A percentile compares a stretch with the other conserved stretches of the same genome.
phyloP scores from a whole-genome alignment of 768 basidiomycete genomes.

The Kwoniella newhampshirensis region DNA sequence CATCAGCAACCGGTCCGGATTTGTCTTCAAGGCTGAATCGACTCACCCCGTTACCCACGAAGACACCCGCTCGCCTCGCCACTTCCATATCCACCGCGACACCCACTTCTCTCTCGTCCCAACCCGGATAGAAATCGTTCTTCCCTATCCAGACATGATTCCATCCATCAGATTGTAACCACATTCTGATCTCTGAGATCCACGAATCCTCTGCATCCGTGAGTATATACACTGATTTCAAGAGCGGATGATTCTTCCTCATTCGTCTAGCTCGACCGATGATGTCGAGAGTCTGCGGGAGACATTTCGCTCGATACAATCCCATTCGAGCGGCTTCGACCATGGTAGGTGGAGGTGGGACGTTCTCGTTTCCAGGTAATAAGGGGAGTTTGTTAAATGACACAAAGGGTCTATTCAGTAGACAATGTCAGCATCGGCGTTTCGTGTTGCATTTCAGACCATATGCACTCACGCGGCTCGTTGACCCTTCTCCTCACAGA shows the following conservation, averaged over 20 bases:
- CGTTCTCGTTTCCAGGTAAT: slow-evolving; percentile 51
- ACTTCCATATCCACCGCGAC: slow-evolving; percentile 52
- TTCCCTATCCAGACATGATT: slow-evolving; percentile 39
- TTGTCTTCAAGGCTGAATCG: background rate
- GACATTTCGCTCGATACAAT: slow-evolving; percentile 50
- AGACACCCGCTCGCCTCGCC: slow-evolving; percentile 48
- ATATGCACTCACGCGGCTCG: slow-evolving; percentile 38
- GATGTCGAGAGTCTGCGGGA: slow-evolving; percentile 45
- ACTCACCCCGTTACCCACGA: slow-evolving; percentile 53
- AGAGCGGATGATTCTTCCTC: slow-evolving; percentile 48
- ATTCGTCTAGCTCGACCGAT: slow-evolving; percentile 50
- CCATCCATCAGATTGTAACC: slow-evolving; percentile 51
- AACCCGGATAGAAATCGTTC: slow-evolving; percentile 37
- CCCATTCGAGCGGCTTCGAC: slow-evolving; percentile 44
- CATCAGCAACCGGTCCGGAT: background rate
- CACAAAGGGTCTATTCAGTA: slow-evolving; percentile 42
- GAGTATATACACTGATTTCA: slow-evolving; percentile 47
- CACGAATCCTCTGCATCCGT: slow-evolving; percentile 45
- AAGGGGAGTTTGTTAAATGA: slow-evolving; percentile 49
- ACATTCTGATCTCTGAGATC: slow-evolving; percentile 43
- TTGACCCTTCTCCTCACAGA: slow-evolving; percentile 37
- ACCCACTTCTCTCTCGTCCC: slow-evolving; percentile 44
- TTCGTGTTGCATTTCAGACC: background rate
- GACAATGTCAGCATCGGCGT: background rate
- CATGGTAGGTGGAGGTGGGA: slow-evolving; percentile 44